phyloP scores from a whole-genome alignment of 2,329 filamentous ascomycete genomes.

The Scytalidium sp. region DNA sequence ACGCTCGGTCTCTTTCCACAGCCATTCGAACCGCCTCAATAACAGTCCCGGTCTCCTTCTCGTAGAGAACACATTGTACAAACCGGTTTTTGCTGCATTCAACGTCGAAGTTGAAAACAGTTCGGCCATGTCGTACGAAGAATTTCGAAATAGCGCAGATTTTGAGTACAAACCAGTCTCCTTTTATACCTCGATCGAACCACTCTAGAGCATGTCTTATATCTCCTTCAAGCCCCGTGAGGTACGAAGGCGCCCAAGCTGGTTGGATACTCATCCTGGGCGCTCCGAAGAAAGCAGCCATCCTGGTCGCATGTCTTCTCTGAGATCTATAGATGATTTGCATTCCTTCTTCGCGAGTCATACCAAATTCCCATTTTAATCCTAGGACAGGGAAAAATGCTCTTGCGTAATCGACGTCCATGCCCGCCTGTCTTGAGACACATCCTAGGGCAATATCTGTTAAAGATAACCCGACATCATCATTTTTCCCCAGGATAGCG shows the following conservation, averaged over 20 bases:
- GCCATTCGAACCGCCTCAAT: conserved; percentile 4
- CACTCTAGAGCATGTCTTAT: neutral
- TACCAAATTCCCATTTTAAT: conserved; percentile 10
- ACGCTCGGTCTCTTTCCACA: conserved; percentile 1
- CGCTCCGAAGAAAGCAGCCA: conserved; percentile 4
- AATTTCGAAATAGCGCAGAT: neutral
- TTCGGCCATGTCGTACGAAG: neutral
- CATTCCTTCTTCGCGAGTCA: conserved; percentile 15
- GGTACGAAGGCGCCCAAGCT: conserved; percentile 10
- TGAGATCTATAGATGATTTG: conserved; percentile 8
- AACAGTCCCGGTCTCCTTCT: conserved; percentile 1
- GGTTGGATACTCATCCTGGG: conserved; percentile 4
- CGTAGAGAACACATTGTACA: conserved; percentile 1
- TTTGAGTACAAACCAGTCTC: neutral
- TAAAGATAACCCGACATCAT: neutral
- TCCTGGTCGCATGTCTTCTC: conserved; percentile 1
- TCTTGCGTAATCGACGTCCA: conserved; percentile 15
- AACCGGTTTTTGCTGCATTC: neutral
- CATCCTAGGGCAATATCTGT: neutral
- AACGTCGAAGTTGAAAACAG: neutral
- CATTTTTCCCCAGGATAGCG: neutral
- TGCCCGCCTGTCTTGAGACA: conserved; percentile 5
- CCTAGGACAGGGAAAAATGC: conserved; percentile 12
- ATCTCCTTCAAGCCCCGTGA: conserved; percentile 5
- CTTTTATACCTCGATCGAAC: neutral